These are phyloP conservation scores for Xylariales sp. DNA, from an alignment of 2,329 filamentous ascomycete species.

Conservation along the genomic window DNA sequence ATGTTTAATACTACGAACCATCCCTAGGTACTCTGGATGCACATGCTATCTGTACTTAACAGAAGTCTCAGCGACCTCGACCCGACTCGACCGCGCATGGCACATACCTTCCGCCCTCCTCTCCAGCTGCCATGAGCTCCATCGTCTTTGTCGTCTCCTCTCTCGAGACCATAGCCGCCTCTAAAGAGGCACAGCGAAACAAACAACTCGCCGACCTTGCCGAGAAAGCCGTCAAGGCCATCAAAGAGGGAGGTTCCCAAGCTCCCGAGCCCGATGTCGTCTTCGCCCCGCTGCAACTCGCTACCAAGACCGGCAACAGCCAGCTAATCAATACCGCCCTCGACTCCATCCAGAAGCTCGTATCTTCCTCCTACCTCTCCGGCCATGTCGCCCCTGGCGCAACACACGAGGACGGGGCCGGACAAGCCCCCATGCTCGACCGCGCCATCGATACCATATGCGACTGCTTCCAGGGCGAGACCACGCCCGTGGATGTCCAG, in stretches of 20 bases:
- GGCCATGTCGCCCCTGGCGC: conserved; percentile 65
- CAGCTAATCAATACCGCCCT: conserved; percentile 89
- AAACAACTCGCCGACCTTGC: conserved; percentile 86
- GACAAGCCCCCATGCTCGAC: conserved; percentile 84
- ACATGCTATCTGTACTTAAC: conserved; percentile 18
- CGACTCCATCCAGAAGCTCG: conserved; percentile 98
- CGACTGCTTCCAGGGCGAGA: conserved; percentile 98
- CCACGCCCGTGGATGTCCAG: conserved; percentile 90
- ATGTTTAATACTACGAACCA: too few species aligned
- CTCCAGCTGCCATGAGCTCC: conserved; percentile 80
- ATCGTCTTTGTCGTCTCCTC: conserved; percentile 96
- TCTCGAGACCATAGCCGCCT: conserved; percentile 88
- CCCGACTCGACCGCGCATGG: conserved; percentile 44
- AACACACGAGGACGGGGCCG: conserved; percentile 58
- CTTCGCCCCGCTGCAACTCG: conserved; percentile 89
- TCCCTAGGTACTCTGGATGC: not conserved
- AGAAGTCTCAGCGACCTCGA: conserved; percentile 32
- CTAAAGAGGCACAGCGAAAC: conserved; percentile 89
- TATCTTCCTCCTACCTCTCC: conserved; percentile 98
- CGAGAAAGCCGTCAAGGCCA: conserved; percentile 82
- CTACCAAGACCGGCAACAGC: conserved; percentile 86
- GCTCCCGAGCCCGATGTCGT: conserved; percentile 89
- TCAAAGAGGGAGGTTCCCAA: conserved; percentile 84
- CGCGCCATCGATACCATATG: conserved; percentile 99
- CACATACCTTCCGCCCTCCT: conserved; percentile 39